A percentile compares a stretch with the other conserved stretches of the same genome.
Conservation (phyloP, 1,284 basidiomycete species). For the Austroboletus niveus region DNA sequence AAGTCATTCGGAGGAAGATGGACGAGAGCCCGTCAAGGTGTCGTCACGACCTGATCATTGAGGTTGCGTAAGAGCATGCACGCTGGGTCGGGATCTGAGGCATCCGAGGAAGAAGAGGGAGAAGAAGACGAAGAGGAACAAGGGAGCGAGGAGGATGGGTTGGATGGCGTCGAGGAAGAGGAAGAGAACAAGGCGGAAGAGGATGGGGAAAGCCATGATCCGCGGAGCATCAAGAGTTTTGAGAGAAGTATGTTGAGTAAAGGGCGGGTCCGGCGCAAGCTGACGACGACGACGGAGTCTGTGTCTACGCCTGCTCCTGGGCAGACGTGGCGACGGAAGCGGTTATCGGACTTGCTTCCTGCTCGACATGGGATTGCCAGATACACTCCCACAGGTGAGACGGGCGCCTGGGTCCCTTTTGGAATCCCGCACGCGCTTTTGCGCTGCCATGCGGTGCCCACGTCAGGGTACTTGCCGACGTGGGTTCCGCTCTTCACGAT, state of each 20-base stretch:
- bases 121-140: constrained; percentile 28
- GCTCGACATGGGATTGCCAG: too few species aligned
- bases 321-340: constrained; percentile 44
- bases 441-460: too few species aligned
- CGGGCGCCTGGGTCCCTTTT: too few species aligned
- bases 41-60: constrained; percentile 52
- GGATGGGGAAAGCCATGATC: constrained; percentile 43
- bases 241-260: constrained; percentile 77
- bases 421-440: too few species aligned
- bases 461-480: too few species aligned
- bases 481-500: constrained; percentile 41
- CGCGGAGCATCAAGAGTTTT: constrained; percentile 76
- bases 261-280: constrained; percentile 22
- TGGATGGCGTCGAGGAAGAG: constrained; percentile 26
- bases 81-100: constrained; percentile 37
- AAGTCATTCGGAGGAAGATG: constrained; percentile 46
- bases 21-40: constrained; percentile 64
- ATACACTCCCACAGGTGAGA: too few species aligned
- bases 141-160: background rate
- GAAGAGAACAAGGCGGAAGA: constrained; percentile 34
- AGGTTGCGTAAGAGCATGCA: constrained; percentile 37
- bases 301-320: background rate
- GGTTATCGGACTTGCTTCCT: constrained; percentile 31
- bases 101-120: constrained; percentile 31
- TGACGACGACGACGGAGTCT: background rate